phyloP scores from a whole-genome alignment of 176 grass and related monocot species.

The Chrysopogon serrulatus region DNA sequence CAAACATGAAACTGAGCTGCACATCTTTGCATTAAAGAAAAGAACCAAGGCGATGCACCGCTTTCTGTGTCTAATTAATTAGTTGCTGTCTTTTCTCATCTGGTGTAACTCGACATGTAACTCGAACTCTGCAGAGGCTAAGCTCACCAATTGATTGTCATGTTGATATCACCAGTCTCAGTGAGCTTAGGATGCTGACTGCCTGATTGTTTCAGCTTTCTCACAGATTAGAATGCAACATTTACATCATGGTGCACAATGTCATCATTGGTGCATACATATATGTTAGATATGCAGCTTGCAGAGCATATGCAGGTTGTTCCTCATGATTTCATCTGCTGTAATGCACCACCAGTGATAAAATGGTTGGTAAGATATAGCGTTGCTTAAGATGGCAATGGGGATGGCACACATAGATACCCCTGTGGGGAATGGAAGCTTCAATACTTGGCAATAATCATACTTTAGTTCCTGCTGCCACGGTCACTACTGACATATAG shows the following conservation, averaged over 20 bases:
- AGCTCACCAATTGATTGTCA: not conserved
- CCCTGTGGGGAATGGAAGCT: not conserved
- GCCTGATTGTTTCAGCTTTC: too few species aligned
- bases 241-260: not conserved
- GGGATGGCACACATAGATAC: not conserved
- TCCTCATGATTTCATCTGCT: conserved; percentile 4
- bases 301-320: not conserved
- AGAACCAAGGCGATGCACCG: not conserved
- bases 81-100: not conserved
- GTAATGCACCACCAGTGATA: not conserved
- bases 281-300: not conserved
- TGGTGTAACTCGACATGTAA: not conserved
- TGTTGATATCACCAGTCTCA: not conserved
- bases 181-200: too few species aligned
- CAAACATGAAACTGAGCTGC: not conserved
- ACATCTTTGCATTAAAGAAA: not conserved
- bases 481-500: too few species aligned
- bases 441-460: not conserved
- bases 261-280: not conserved
- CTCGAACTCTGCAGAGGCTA: not conserved
- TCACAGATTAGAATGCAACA: not conserved
- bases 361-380: conserved; percentile 34
- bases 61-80: conserved; percentile 3
- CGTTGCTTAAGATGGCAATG: conserved; percentile 30
- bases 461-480: not conserved